phyloP scores from a whole-genome alignment of 768 basidiomycete genomes.

The Trametes coccinea region DNA sequence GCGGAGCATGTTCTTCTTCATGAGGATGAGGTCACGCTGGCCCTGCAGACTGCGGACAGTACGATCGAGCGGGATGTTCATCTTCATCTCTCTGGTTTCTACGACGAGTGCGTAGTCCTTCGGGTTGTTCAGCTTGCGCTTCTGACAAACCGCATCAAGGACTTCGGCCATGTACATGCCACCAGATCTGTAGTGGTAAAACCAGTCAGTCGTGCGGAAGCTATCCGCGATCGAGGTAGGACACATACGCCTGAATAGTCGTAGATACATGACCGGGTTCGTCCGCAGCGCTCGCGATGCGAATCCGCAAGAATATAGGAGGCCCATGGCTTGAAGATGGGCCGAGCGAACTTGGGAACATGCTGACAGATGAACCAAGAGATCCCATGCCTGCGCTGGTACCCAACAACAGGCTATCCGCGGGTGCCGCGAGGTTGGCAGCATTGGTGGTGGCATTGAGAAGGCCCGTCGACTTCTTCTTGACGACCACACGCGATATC shows the following conservation, averaged over 20 bases:
- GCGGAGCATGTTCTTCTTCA: constrained; percentile 75
- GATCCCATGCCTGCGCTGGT: constrained; percentile 41
- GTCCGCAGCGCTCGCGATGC: constrained; percentile 79
- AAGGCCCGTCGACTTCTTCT: constrained; percentile 55
- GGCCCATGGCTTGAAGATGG: constrained; percentile 74
- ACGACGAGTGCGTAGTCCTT: constrained; percentile 82
- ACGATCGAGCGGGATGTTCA: constrained; percentile 87
- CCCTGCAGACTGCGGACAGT: constrained; percentile 96
- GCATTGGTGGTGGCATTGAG: constrained; percentile 32
- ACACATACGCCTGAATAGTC: constrained; percentile 86
- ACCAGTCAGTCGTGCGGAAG: background rate
- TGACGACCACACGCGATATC: constrained; percentile 68
- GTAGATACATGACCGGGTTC: constrained; percentile 78
- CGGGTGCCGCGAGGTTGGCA: constrained; percentile 40
- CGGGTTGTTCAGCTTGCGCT: constrained; percentile 63
- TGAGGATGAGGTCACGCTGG: constrained; percentile 77
- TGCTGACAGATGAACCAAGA: constrained; percentile 31
- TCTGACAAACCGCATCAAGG: constrained; percentile 78
- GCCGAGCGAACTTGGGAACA: constrained; percentile 67
- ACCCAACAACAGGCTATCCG: constrained; percentile 39
- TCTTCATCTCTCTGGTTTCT: constrained; percentile 57
- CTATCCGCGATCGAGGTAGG: background rate
- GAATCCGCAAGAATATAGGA: constrained; percentile 79
- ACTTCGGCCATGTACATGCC: constrained; percentile 98
- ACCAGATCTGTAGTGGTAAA: constrained; percentile 53